phyloP scores from a whole-genome alignment of 306 rosid species.

The Fagus crenata region DNA sequence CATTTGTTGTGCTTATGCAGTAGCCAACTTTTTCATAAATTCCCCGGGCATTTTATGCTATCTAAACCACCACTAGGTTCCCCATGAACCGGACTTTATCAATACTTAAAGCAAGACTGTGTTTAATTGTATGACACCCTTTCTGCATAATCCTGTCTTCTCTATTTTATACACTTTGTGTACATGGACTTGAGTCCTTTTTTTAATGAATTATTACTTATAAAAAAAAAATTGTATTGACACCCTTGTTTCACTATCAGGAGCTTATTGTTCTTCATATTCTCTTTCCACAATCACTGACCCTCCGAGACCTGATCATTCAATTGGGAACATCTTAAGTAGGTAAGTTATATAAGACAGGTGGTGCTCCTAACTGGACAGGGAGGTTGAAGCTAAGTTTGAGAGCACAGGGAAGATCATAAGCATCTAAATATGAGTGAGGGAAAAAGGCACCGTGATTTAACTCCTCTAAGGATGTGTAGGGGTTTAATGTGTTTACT shows the following conservation, averaged over 20 bases:
- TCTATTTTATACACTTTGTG: too few species aligned
- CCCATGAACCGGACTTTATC: conserved; percentile 7
- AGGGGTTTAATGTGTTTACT: conserved; percentile 65
- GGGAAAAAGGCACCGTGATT: conserved; percentile 26
- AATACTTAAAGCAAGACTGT: conserved; percentile 19
- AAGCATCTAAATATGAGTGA: conserved; percentile 26
- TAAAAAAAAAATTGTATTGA: too few species aligned
- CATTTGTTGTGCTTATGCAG: conserved; percentile 16
- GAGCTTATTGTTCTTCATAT: conserved; percentile 11
- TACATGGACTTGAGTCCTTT: too few species aligned
- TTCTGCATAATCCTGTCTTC: too few species aligned
- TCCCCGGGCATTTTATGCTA: conserved; percentile 19
- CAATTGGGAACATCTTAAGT: conserved; percentile 16
- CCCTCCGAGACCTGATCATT: neutral
- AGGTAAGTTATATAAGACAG: conserved; percentile 31
- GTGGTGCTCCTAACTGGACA: conserved; percentile 20
- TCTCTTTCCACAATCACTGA: conserved; percentile 2
- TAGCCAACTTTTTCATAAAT: neutral
- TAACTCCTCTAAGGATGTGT: conserved; percentile 48
- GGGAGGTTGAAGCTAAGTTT: conserved; percentile 27
- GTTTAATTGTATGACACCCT: neutral
- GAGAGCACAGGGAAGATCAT: conserved; percentile 48
- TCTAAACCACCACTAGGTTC: conserved; percentile 13
- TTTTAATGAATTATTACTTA: too few species aligned
- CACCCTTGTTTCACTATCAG: neutral